Base-by-base conservation (phyloP, 139 green algal species). In the Chlamydomonas eustigma region DNA sequence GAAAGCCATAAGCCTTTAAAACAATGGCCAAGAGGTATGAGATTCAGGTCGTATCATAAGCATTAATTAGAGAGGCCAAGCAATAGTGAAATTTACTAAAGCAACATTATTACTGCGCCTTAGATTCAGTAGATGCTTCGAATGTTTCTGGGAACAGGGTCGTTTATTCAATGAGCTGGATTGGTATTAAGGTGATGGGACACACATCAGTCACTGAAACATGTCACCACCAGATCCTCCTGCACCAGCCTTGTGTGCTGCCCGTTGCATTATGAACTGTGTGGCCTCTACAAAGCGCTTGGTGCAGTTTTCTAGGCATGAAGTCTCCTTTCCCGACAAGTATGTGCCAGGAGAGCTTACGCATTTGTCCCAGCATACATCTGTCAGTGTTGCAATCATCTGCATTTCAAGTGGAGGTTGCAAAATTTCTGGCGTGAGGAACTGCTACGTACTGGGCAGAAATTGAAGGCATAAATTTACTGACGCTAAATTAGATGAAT, bases 251-350 rank as follows among this genome's bases (percentile, higher is more conserved):
- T 89, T 89, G 63, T 89, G 84, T 6, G 76, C 71, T 2, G 86
- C 86, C 5, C 85, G 76, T 71, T 89, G 85, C 39, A 91, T 65
- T 64, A 90, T 86, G 66, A 87, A 88, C 75, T 92, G 85, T 28
- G 88, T 91, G 1, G 87, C 84, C 34, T 93, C 89, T n/a, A 93
- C 71, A 63, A 93, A 93, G 0, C 89, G 84, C 69, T 89, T 90
- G 1, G 89, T 83, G 64, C 89, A 93, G 75, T 93, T 91, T 36
- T 86, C 81, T 8, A 93, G 63, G 75, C 89, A 93, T 25, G 50
- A 64, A n/a, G 72, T 76, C 74, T 92, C 88, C 18, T 84, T 81
- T 65, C 83, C 84, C 34, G 70, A 84, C 28, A 92, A 50, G 68
- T 83, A 85, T 22, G 50, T 78, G 34, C 88, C 83, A 3, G 88